phyloP scores from a whole-genome alignment of 1,284 basidiomycete genomes.

The Sporisorium scitamineum region DNA sequence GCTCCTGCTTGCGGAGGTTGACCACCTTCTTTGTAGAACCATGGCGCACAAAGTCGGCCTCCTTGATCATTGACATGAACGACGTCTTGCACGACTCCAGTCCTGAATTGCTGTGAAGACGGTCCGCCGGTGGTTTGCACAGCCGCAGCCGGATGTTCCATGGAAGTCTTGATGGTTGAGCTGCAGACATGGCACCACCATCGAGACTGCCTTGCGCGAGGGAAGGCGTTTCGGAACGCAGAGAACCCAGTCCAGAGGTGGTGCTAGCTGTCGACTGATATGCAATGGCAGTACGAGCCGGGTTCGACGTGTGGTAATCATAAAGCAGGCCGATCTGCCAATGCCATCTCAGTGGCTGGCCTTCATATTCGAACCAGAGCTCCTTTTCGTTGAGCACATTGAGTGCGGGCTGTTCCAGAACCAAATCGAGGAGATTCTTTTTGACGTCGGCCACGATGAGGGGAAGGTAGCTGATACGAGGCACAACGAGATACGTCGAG shows the following conservation, averaged over 20 bases:
- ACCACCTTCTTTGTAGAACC: slow-evolving; percentile 60
- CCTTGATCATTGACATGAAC: slow-evolving; percentile 65
- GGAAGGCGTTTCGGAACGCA: slow-evolving; percentile 16
- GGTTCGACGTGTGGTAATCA: slow-evolving; percentile 56
- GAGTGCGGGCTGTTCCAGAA: slow-evolving; percentile 42
- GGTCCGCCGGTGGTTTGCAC: slow-evolving; percentile 52
- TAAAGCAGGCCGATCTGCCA: slow-evolving; percentile 64
- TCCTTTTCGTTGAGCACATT: slow-evolving; percentile 45
- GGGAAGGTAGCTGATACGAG: slow-evolving; percentile 59
- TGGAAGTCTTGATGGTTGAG: slow-evolving; percentile 27
- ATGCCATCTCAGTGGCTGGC: slow-evolving; percentile 60
- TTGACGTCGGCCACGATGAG: slow-evolving; percentile 53
- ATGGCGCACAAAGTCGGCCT: slow-evolving; percentile 64
- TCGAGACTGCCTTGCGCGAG: neutral
- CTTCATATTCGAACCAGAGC: slow-evolving; percentile 61
- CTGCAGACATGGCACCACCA: neutral
- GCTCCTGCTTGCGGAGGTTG: slow-evolving; percentile 59
- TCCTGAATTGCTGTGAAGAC: slow-evolving; percentile 49
- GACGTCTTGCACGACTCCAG: slow-evolving; percentile 52
- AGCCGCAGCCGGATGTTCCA: slow-evolving; percentile 56
- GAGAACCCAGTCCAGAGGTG: slow-evolving; percentile 15
- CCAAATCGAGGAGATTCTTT: slow-evolving; percentile 50
- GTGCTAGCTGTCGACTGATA: slow-evolving; percentile 13
- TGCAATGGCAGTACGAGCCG: slow-evolving; percentile 35
- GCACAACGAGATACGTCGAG: slow-evolving; percentile 53